phyloP scores from a whole-genome alignment of 805 yeast species.

The Tetrapisispora iriomotensis region DNA sequence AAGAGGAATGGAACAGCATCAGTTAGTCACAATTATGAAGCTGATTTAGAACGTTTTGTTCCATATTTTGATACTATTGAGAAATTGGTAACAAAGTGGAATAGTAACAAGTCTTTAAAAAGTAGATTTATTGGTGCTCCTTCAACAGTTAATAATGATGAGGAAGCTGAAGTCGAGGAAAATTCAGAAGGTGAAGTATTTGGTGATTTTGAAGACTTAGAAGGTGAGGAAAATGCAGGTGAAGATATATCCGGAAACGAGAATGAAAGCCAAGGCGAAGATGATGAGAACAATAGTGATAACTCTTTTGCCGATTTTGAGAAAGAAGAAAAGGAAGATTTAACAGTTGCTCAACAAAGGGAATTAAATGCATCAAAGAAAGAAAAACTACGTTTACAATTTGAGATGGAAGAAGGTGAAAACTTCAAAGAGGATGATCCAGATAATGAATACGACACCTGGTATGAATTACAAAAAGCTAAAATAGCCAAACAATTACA shows the following conservation, averaged over 20 bases:
- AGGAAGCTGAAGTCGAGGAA: slow-evolving; percentile 27
- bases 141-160: slow-evolving; percentile 23
- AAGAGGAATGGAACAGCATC: slow-evolving; percentile 34
- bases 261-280: slow-evolving; percentile 4
- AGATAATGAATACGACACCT: slow-evolving; percentile 80
- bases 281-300: slow-evolving; percentile 27
- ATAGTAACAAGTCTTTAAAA: slow-evolving; percentile 21
- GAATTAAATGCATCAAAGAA: slow-evolving; percentile 79
- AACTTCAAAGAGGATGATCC: slow-evolving; percentile 73
- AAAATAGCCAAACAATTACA: slow-evolving; percentile 94
- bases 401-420: slow-evolving; percentile 59
- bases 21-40: slow-evolving; percentile 8
- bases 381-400: slow-evolving; percentile 78
- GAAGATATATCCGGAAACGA: slow-evolving; percentile 9
- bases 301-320: slow-evolving; percentile 34
- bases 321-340: slow-evolving; percentile 31
- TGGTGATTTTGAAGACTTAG: slow-evolving; percentile 50
- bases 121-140: slow-evolving; percentile 26
- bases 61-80: slow-evolving; percentile 30
- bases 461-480: slow-evolving; percentile 96
- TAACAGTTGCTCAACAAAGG: slow-evolving; percentile 66
- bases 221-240: slow-evolving; percentile 16
- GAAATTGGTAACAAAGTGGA: slow-evolving; percentile 25
- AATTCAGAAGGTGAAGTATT: slow-evolving; percentile 42
- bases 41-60: slow-evolving; percentile 27